Base-by-base conservation (phyloP, 1,139 yeast genomes). In the Blastobotrys persicus region DNA sequence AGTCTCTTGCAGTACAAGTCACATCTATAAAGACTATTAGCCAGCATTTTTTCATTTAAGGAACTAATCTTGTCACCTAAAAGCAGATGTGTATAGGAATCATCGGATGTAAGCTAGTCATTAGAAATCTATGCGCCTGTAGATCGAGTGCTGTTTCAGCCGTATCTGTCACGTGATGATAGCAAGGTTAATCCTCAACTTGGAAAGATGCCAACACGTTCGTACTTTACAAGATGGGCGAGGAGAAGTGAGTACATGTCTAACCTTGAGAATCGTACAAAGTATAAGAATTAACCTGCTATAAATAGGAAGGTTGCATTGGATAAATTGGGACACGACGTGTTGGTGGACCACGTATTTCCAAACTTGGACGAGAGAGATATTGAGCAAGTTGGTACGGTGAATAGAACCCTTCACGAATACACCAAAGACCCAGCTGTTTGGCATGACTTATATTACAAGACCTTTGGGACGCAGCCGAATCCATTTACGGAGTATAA, bases 361-460 rank as follows among this genome's bases (percentile, higher is more conserved):
- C 64, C 64, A 0, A 52, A 53, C 39, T 52, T 65, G 16, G 57
- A 54, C 2, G 49, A 49, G 17, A 23, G 43, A 2, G 68, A 65
- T 44, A 51, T 65, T 23, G 18, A 47, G n/a, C 43, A 47, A n/a
- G 45, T 65, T n/a, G 44, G 59, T 9, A n/a, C 17, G 11, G 55
- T 64, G 2, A 56, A 57, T 44, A 53, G 45, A 31, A 33, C 42
- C 16, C 50, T 65, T 13, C 32, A 54, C 13, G 49, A 50, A 1
- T 49, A 54, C 41, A 52, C 59, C 4, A 44, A 47, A 16, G 58
- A 55, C 19, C 62, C 64, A 7, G 52, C 64, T 5, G 64, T 62
- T 1, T 65, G 69, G 69, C 67, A 60, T 45, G 62, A 57, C 47
- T 53, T 63, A 32, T 65, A 56, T 47, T 49, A 45, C 37, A 53